Conservation (phyloP, 169 alveolate species). For the Plasmodium knowlesi region DNA sequence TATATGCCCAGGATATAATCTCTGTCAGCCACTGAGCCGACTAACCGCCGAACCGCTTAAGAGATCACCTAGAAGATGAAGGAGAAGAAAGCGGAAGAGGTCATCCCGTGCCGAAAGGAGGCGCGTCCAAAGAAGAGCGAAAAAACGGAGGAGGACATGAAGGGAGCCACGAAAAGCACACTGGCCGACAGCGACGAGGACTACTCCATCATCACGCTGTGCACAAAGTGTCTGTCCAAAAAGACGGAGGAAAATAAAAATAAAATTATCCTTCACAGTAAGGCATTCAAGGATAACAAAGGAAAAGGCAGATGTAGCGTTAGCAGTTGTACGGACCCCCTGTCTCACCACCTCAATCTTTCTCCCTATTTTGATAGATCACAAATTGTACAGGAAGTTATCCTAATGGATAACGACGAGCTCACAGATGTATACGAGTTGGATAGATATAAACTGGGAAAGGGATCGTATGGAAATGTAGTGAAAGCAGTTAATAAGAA, state of each 20-base stretch:
- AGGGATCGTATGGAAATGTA: constrained; percentile 92
- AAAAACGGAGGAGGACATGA: constrained; percentile 5
- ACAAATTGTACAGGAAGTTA: constrained; percentile 79
- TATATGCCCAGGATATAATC: background rate
- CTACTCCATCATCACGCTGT: constrained; percentile 47
- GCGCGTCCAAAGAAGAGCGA: background rate
- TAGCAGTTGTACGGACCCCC: constrained; percentile 6
- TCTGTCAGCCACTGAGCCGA: background rate
- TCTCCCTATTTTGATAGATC: constrained; percentile 83
- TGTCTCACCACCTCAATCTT: constrained; percentile 8
- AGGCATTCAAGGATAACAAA: constrained; percentile 48
- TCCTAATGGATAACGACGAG: constrained; percentile 79
- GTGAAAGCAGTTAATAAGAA: constrained; percentile 89
- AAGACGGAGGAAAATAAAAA: constrained; percentile 49
- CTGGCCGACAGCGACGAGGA: constrained; percentile 65
- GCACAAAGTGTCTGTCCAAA: constrained; percentile 60
- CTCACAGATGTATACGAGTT: constrained; percentile 89
- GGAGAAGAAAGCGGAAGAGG: constrained; percentile 11
- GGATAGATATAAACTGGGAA: constrained; percentile 87
- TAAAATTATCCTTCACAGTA: constrained; percentile 37
- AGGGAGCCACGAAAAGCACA: constrained; percentile 44
- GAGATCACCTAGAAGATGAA: background rate
- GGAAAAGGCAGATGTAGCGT: constrained; percentile 22
- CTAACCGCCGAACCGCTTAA: background rate
- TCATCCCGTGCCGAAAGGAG: background rate